Percentiles rank a stretch among this genome's conserved stretches.
Evolutionary conservation across 768 basidiomycete genomes (phyloP).

Genomic region (Termitomyces sp.): DNA sequence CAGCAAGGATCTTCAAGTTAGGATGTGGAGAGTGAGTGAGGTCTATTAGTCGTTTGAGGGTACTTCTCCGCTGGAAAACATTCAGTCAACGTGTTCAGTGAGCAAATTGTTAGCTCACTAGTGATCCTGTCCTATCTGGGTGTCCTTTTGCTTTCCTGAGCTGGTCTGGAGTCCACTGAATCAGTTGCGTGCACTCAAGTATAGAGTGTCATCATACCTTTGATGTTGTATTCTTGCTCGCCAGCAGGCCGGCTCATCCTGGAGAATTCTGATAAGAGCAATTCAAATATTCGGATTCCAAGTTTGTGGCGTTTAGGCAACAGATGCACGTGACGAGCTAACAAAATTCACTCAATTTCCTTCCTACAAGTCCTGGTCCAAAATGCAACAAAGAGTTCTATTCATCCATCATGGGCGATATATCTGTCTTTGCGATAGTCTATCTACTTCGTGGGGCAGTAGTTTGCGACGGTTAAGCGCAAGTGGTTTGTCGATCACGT

Average conservation of each 20-base stretch:
- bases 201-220: constrained; percentile 18
- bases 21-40: constrained; percentile 47
- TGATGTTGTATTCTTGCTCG: constrained; percentile 37
- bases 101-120: constrained; percentile 28
- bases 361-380: background rate
- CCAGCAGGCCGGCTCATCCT: constrained; percentile 25
- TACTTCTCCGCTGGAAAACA: constrained; percentile 43
- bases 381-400: background rate
- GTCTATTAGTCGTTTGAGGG: constrained; percentile 51
- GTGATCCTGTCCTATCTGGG: constrained; percentile 32
- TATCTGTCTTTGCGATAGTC: background rate
- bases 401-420: background rate
- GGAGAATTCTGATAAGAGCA: background rate
- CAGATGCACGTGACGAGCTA: background rate
- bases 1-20: constrained; percentile 53
- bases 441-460: background rate
- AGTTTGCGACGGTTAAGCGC: background rate
- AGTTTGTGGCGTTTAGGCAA: constrained; percentile 1
- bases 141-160: constrained; percentile 43
- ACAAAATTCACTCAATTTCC: background rate
- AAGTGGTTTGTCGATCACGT: constrained; percentile 10
- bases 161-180: constrained; percentile 23
- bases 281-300: background rate
- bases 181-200: background rate
- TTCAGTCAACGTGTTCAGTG: constrained; percentile 4